Conservation (phyloP, 2,329 filamentous ascomycete genomes). For the Colletotrichum tamarilloi region DNA sequence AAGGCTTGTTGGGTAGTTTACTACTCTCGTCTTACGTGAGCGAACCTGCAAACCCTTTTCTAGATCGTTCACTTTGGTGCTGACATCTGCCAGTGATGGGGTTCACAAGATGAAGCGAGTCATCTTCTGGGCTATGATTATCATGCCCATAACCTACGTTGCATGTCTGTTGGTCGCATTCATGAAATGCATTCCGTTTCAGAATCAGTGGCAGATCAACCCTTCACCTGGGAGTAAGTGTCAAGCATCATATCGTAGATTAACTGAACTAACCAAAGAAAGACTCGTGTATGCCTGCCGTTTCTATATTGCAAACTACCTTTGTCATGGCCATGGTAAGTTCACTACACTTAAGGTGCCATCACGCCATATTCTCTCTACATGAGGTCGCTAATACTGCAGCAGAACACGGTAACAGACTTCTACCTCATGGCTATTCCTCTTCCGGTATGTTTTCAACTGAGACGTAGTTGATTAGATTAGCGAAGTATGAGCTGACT, state of each 20-base stretch:
- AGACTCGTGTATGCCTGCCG: conserved; percentile 16
- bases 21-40: conserved; percentile 61
- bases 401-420: conserved; percentile 15
- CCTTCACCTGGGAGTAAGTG: conserved; percentile 41
- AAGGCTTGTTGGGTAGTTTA: conserved; percentile 64
- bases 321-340: conserved; percentile 27
- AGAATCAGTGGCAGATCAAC: conserved; percentile 61
- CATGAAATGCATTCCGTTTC: conserved; percentile 53
- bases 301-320: conserved; percentile 19
- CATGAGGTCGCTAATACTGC: background rate
- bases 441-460: background rate
- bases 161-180: conserved; percentile 49
- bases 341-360: background rate
- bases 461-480: no score
- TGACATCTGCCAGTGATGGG: background rate
- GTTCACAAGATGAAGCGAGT: conserved; percentile 21
- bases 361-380: background rate
- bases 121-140: conserved; percentile 17
- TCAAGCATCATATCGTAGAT: accelerated
- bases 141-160: conserved; percentile 26
- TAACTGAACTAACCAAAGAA: background rate
- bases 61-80: accelerated
- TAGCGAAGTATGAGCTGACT: background rate
- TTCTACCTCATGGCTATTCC: conserved; percentile 30
- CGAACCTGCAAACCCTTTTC: conserved; percentile 13